Base-by-base conservation (phyloP, 352 stramenopile genomes). In the Saprolegnia diclina region DNA sequence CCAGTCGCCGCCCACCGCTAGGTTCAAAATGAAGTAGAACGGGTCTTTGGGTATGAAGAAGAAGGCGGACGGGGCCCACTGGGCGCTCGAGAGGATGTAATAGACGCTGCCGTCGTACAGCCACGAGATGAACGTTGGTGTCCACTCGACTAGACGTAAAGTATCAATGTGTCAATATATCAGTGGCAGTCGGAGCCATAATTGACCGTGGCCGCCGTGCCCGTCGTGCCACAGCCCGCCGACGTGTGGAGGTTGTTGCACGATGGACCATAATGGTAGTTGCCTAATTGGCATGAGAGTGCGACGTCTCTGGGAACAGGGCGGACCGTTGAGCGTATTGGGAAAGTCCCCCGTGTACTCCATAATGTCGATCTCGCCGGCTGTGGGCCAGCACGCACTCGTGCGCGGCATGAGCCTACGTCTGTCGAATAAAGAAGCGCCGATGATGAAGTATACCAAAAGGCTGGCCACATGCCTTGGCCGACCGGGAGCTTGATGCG, bases 391-490 rank as follows among this genome's bases (percentile, higher is more conserved):
- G 61, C 61, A 56, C 11, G 13, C 21, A 19, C 38, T 38, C 5
- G 24, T 29, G 18, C 42, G 37, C 21, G 61, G 61, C 61, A 67
- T 67, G 26, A 67, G 48, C 38, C 57, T 65, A 65, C 3, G 18
- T 19, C 16, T 16, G 14, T 7, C 14, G 7, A 45, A 7, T 45
- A 14, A n/a, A n/a, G n/a, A n/a, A n/a, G n/a, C n/a, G n/a, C 14
- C 14, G 38, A 45, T 7, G 32, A 7, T 26, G 19, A 9, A 21
- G 11, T 40, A 9, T 35, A 65, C 74, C 74, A 79, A 45, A 79
- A 79, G 4, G 68, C 74, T 22, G 74, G 74, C 74, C 74, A 79
- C 19, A 79, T 48, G 21, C 74, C 74, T 35, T 65, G 62, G 9
- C 56, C 72, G 1, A 71, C 32, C 13, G 72, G 74, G 9, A 74